Base-by-base conservation (phyloP, 257 asterid genomes). In the Marsdenia floribunda region DNA sequence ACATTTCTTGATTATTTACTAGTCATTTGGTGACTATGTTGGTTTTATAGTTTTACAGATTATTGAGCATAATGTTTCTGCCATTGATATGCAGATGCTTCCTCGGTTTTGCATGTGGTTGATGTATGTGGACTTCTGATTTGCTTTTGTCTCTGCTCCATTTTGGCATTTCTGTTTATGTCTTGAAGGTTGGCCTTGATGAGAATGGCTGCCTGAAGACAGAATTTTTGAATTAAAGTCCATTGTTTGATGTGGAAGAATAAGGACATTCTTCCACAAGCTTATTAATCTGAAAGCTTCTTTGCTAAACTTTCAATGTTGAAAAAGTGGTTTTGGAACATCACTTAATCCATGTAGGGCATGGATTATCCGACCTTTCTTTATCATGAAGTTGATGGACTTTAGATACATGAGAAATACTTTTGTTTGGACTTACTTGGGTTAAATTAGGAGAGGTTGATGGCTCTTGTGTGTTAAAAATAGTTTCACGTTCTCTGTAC, bases 61-160 rank as follows among this genome's bases (percentile, higher is more conserved):
- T 59, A n/a, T 29, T 49, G 50, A 19, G 65, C 10, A 13, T 74
- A 74, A 19, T 21, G 5, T 14, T 63, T 22, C 53, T 11, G 47
- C 15, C 37, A 22, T 3, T 11, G 24, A 13, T 49, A n/a, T 74
- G 78, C 72, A 18, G 33, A 21, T 64, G 40, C 13, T 42, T 74
- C 21, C 53, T 44, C 3, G 24, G 42, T 7, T 73, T 29, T 8
- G 6, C 33, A 7, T 24, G 29, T 22, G 71, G 22, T 6, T 63
- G 18, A 46, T 64, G 21, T 8, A 73, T 5, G 35, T 73, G 19
- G 7, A 22, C 54, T 16, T 29, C 21, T 49, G 10, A 50, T 47
- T 74, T 63, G 22, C 52, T 35, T 47, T 47, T 18, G 24, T 64
- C 13, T 37, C 49, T 73, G 60, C 54, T 73, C 13, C n/a, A 73